These are phyloP conservation scores for Cercospora zeae-maydis DNA, from an alignment of 2,329 filamentous ascomycete genomes.

Conservation along the genomic window DNA sequence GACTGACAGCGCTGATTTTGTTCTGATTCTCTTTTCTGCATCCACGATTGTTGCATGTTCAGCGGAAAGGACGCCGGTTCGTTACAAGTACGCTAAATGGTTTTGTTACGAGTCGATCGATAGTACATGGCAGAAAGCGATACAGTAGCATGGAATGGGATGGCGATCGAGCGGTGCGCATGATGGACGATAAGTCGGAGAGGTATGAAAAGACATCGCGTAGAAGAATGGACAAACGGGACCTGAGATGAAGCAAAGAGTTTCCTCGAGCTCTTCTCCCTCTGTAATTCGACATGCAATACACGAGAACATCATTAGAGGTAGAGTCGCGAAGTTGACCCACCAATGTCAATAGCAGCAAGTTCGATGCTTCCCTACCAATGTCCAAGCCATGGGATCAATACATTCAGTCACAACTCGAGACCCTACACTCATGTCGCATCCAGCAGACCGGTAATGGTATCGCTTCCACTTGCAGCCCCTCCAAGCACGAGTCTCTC, in stretches of 20 bases:
- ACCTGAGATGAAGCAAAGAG: neutral
- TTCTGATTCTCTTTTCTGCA: constrained; percentile 3
- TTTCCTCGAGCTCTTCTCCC: neutral
- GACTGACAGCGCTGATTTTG: constrained; percentile 5
- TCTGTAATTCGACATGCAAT: no score
- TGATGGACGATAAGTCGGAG: neutral
- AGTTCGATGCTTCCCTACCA: no score
- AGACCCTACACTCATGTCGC: no score
- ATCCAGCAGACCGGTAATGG: no score
- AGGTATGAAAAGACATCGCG: neutral
- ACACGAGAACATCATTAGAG: no score
- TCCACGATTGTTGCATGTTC: neutral
- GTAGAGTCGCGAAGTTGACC: no score
- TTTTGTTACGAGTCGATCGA: neutral
- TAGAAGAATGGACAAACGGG: neutral
- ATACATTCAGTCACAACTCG: no score
- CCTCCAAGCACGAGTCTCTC: neutral
- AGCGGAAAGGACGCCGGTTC: constrained; percentile 16
- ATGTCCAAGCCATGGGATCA: no score
- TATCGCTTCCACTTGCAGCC: no score
- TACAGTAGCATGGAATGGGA: constrained; percentile 14
- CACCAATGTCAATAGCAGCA: no score
- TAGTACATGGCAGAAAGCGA: constrained; percentile 9
- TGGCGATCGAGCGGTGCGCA: neutral
- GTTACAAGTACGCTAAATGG: constrained; percentile 13